Conservation (phyloP, 2,329 filamentous ascomycete genomes). For the Fusarium udum region DNA sequence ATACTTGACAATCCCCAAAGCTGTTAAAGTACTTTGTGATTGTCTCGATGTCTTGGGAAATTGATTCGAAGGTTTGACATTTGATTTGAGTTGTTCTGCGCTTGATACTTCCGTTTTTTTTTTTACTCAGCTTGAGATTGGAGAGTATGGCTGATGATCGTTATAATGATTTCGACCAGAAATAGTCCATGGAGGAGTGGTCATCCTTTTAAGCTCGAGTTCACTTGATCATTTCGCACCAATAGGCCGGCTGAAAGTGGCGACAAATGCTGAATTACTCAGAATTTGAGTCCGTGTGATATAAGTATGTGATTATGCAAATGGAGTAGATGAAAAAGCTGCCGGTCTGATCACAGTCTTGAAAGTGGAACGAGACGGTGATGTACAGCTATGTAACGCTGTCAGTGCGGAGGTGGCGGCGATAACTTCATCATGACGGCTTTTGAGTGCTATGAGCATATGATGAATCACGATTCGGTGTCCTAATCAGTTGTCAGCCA, state of each 20-base stretch:
- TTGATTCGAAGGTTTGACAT: slow-evolving; percentile 13
- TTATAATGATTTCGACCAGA: not conserved
- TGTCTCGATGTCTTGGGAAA: not conserved
- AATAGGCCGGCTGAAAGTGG: not conserved
- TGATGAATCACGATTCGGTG: not conserved
- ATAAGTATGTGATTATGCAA: not conserved
- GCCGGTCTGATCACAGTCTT: not conserved
- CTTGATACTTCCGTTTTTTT: not conserved
- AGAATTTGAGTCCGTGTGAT: not conserved
- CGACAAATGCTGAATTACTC: not conserved
- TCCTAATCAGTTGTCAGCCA: not conserved
- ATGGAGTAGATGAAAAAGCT: too few species aligned
- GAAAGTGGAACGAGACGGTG: not conserved
- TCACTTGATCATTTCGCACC: not conserved
- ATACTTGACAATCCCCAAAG: slow-evolving; percentile 20
- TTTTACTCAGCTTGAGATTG: not conserved
- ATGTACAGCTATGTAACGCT: not conserved
- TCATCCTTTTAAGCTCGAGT: not conserved
- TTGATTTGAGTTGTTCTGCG: slow-evolving; percentile 12
- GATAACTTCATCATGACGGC: slow-evolving; percentile 12
- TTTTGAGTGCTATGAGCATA: not conserved
- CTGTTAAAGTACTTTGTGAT: slow-evolving; percentile 18
- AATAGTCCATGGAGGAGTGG: not conserved
- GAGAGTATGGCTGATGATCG: too few species aligned
- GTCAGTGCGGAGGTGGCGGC: slow-evolving; percentile 6